phyloP scores from a whole-genome alignment of 768 basidiomycete genomes.

The Calocera viscosa region DNA sequence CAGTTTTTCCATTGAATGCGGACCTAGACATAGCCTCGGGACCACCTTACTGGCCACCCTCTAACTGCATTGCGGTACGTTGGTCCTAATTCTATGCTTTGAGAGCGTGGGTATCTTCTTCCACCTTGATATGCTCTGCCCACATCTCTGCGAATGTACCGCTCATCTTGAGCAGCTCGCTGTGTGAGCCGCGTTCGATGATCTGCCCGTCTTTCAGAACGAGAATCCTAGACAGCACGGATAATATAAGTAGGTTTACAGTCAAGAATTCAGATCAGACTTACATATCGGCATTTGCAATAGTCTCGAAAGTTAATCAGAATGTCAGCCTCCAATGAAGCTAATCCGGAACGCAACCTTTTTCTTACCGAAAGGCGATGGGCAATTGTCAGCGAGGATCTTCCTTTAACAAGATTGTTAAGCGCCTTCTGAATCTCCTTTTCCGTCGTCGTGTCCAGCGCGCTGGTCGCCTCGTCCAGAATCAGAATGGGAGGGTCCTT shows the following conservation, averaged over 20 bases:
- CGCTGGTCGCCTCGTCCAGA: conserved; percentile 66
- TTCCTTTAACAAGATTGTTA: conserved; percentile 58
- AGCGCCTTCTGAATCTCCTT: conserved; percentile 80
- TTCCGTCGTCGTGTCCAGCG: conserved; percentile 81
- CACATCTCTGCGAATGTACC: conserved; percentile 78
- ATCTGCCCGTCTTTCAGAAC: conserved; percentile 86
- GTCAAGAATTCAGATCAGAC: conserved; percentile 17
- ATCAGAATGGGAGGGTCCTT: conserved; percentile 75
- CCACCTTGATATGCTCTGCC: conserved; percentile 66
- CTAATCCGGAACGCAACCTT: conserved; percentile 12
- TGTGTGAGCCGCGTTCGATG: conserved; percentile 67
- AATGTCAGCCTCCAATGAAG: conserved; percentile 11
- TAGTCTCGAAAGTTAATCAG: conserved; percentile 31
- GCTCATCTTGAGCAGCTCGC: conserved; percentile 56
- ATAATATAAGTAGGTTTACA: conserved; percentile 35
- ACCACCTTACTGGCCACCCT: too few relatives aligned
- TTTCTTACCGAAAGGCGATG: conserved; percentile 58
- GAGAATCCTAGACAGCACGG: conserved; percentile 47
- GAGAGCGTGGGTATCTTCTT: conserved; percentile 34
- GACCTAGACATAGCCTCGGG: too few relatives aligned
- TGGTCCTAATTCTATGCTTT: too few relatives aligned
- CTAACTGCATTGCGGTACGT: too few relatives aligned
- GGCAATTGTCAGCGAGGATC: conserved; percentile 66
- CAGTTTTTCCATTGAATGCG: too few relatives aligned
- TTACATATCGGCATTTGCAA: conserved; percentile 41